Evolutionary conservation across 2,329 filamentous ascomycete species (phyloP).

Genomic region (Nemania abortiva): DNA sequence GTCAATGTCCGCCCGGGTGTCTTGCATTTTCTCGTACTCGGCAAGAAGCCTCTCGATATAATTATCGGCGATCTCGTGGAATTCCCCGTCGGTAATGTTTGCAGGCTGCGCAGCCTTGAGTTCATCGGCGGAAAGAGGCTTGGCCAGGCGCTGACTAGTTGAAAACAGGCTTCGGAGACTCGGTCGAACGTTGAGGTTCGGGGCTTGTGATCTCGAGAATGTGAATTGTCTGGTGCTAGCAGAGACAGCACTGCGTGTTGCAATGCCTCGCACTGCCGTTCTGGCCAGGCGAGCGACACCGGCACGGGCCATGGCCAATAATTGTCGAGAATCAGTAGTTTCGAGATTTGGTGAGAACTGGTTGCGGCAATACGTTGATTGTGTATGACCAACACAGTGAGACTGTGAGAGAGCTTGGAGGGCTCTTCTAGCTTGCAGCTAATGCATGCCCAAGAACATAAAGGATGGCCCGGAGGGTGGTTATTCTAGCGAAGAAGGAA

Average conservation of each 20-base stretch:
- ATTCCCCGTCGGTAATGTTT: conserved; percentile 76
- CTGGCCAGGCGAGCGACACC: conserved; percentile 55
- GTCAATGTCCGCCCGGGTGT: conserved; percentile 80
- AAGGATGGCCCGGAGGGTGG: not conserved
- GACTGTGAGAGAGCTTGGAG: conserved; percentile 16
- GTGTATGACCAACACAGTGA: not conserved
- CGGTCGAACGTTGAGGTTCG: conserved; percentile 13
- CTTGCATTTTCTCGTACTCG: conserved; percentile 79
- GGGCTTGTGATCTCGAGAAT: conserved; percentile 38
- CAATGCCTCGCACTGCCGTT: conserved; percentile 52
- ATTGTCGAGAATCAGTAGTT: conserved; percentile 6
- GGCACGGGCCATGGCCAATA: conserved; percentile 50
- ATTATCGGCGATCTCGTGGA: conserved; percentile 80
- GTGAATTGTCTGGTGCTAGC: conserved; percentile 42
- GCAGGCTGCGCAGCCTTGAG: conserved; percentile 60
- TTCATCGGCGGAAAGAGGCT: conserved; percentile 55
- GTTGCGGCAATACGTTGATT: conserved; percentile 1
- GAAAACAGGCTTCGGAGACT: conserved; percentile 40
- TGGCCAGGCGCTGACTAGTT: conserved; percentile 55
- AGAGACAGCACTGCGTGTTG: conserved; percentile 31
- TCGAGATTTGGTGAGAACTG: not conserved
- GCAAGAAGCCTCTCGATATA: conserved; percentile 73
- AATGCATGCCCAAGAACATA: conserved; percentile 22
- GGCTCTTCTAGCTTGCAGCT: conserved; percentile 16
- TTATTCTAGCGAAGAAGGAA: not conserved